Evolutionary conservation across 768 basidiomycete genomes (phyloP).

Genomic region (Termitomyces sp.): DNA sequence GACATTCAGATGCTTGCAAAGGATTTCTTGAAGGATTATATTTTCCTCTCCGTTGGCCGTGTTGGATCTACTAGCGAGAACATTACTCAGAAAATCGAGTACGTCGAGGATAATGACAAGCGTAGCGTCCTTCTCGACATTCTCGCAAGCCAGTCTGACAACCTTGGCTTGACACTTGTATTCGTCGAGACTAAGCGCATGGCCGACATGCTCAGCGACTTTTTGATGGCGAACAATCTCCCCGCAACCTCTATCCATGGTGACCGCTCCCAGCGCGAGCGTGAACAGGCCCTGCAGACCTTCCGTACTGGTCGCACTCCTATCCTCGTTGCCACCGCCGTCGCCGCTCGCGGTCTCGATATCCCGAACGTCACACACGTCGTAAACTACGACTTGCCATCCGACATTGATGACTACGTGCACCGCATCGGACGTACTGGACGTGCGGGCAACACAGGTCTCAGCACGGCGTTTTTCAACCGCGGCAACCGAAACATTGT

Average conservation of each 20-base stretch:
- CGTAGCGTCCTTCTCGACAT: slow-evolving; percentile 95
- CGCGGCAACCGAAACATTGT: slow-evolving; percentile 90
- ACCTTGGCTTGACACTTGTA: slow-evolving; percentile 79
- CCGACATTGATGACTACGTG: slow-evolving; percentile 98
- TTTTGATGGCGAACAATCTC: slow-evolving; percentile 76
- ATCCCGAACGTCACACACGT: slow-evolving; percentile 99
- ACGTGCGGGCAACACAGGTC: slow-evolving; percentile 97
- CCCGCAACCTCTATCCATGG: slow-evolving; percentile 97
- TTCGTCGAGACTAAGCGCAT: slow-evolving; percentile 99
- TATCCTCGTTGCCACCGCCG: slow-evolving; percentile 95
- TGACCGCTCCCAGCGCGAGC: slow-evolving; percentile 95
- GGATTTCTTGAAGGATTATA: slow-evolving; percentile 97
- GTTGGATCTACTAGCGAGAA: slow-evolving; percentile 99
- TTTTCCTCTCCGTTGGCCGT: slow-evolving; percentile 97
- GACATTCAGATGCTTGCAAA: slow-evolving; percentile 97
- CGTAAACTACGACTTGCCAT: slow-evolving; percentile 95
- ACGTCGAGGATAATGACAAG: slow-evolving; percentile 96
- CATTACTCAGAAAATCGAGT: slow-evolving; percentile 98
- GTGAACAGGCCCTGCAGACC: slow-evolving; percentile 90
- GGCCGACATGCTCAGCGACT: slow-evolving; percentile 98
- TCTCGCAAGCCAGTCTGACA: slow-evolving; percentile 69
- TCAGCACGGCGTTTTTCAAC: slow-evolving; percentile 94
- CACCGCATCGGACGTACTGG: slow-evolving; percentile 98
- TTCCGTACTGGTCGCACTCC: slow-evolving; percentile 96
- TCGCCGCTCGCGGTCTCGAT: slow-evolving; percentile 97